Conservation (phyloP, 2,329 filamentous ascomycete species). For the Claviceps monticola region DNA sequence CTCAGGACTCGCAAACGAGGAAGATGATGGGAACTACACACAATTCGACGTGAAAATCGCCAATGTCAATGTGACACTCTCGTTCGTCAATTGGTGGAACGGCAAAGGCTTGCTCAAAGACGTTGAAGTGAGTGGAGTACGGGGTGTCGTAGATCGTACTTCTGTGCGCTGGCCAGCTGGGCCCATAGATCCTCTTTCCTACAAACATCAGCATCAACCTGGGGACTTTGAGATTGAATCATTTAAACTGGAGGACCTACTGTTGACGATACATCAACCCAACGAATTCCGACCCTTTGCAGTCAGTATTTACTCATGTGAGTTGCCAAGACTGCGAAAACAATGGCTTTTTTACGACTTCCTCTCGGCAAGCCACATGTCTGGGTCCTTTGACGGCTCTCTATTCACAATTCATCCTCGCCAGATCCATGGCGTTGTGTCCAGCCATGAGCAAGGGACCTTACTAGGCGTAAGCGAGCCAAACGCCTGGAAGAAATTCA, state of each 20-base stretch:
- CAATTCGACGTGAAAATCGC: slow-evolving; percentile 94
- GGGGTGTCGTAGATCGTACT: slow-evolving; percentile 84
- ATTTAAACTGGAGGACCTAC: slow-evolving; percentile 88
- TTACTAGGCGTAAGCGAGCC: slow-evolving; percentile 45
- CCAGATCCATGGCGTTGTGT: slow-evolving; percentile 69
- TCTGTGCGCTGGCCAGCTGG: slow-evolving; percentile 55
- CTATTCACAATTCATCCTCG: slow-evolving; percentile 94
- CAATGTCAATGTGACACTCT: slow-evolving; percentile 89
- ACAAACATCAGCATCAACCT: slow-evolving; percentile 72
- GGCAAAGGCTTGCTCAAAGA: slow-evolving; percentile 83
- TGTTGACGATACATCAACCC: slow-evolving; percentile 86
- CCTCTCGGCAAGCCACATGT: slow-evolving; percentile 88
- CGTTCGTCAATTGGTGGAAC: slow-evolving; percentile 98
- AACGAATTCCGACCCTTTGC: slow-evolving; percentile 85
- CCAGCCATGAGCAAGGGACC: slow-evolving; percentile 40
- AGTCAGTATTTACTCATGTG: slow-evolving; percentile 90
- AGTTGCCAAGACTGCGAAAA: slow-evolving; percentile 81
- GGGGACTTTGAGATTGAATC: slow-evolving; percentile 96
- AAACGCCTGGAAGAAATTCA: slow-evolving; percentile 89
- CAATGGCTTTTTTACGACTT: slow-evolving; percentile 99
- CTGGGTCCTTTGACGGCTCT: slow-evolving; percentile 86
- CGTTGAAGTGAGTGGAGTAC: slow-evolving; percentile 85
- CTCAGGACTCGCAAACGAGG: slow-evolving; percentile 20
- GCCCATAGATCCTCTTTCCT: slow-evolving; percentile 67
- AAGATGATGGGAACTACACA: slow-evolving; percentile 89